Base-by-base conservation (phyloP, 208 protist species). In the Acanthamoeba healyi region DNA sequence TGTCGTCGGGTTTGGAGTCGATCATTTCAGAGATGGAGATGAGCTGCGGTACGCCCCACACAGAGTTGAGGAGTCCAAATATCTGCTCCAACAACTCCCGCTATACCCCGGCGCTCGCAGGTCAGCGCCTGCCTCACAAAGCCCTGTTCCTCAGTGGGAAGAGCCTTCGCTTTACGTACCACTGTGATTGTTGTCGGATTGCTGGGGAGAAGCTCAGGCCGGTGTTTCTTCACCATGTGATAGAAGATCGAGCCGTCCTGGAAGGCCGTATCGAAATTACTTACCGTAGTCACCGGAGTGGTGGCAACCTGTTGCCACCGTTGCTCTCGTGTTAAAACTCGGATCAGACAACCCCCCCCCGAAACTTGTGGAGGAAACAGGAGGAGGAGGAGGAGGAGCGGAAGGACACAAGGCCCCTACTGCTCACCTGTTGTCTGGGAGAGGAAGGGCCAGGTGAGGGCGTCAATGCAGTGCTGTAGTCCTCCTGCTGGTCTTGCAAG, bases 211-310 rank as follows among this genome's bases (percentile, higher is more conserved):
- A 63, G 38, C 12, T 87, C 79, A 12, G 79, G 79, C 15, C 49
- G 79, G n/a, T 87, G 79, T 29, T 87, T 87, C n/a, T 61, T 63
- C 29, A 87, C 79, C 79, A 87, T 87, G 24, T 34, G n/a, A 12
- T 40, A 51, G 42, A 87, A 87, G 0, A 87, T 44, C 24, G 24
- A 26, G 1, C 79, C 79, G 46, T 61, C 49, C 36, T 87, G 79
- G 36, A 87, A 87, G 14, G 26, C 36, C 1, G 44, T 87, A 29
- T 87, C 79, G 61, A 87, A 87, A 22, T 87, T 87, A 17, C 32
- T 61, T 22, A 87, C 40, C 79, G 22, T 22, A 61, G 12, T 61
- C 12, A 61, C 54, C 15, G 54, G n/a, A n/a, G n/a, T n/a, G n/a
- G n/a, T n/a, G n/a, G n/a, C n/a, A n/a, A n/a, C n/a, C n/a, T n/a